phyloP scores from a whole-genome alignment of 345 rosid genomes.

The Populus davidiana region DNA sequence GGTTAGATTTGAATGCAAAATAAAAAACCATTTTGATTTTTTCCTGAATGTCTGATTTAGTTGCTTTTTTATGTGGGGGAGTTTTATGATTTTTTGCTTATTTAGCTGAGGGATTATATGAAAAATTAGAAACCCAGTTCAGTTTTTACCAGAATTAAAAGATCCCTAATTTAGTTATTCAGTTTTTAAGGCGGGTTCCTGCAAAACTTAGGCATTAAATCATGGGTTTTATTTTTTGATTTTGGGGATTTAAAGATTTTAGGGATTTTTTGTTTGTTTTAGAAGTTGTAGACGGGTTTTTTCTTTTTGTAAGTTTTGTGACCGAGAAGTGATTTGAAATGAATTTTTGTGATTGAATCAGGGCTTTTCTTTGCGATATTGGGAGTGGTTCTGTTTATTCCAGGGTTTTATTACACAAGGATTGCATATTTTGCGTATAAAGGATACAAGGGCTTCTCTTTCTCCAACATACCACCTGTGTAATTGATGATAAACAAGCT shows the following conservation, averaged over 20 bases:
- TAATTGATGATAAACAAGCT: conserved; percentile 17
- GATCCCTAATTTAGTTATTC: background rate
- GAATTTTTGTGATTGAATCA: conserved; percentile 23
- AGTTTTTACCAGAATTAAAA: background rate
- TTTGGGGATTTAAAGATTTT: background rate
- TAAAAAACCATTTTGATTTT: background rate
- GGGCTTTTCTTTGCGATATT: conserved; percentile 85
- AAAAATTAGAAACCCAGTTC: background rate
- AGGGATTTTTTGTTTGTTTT: too few relatives aligned
- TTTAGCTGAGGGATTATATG: background rate
- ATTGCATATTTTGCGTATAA: conserved; percentile 93
- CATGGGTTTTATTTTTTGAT: background rate
- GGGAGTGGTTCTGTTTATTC: conserved; percentile 82
- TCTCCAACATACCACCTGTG: conserved; percentile 85
- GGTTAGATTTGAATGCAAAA: background rate
- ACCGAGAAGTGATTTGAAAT: background rate
- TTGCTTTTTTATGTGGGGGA: background rate
- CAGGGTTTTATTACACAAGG: conserved; percentile 89
- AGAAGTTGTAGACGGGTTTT: too few relatives aligned
- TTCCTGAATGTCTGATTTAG: background rate
- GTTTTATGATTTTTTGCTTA: too few relatives aligned
- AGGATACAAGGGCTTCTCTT: conserved; percentile 96
- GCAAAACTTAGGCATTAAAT: background rate
- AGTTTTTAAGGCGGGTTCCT: background rate
- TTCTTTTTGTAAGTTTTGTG: background rate